Conservation (phyloP, 495 filamentous ascomycete genomes). For the Massariosphaeria phaeospora region DNA sequence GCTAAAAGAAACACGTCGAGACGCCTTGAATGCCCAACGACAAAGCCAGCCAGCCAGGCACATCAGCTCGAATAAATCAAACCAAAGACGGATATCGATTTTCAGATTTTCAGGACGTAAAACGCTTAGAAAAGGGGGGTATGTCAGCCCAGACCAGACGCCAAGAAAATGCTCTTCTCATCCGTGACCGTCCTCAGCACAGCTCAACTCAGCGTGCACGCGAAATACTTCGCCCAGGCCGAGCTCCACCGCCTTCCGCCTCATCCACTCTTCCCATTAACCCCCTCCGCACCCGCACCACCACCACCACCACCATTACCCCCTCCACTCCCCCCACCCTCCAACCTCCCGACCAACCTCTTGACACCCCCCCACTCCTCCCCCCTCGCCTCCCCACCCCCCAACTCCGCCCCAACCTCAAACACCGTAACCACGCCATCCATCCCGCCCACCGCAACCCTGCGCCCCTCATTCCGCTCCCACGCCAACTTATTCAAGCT, state of each 20-base stretch:
- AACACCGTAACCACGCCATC: slow-evolving; percentile 88
- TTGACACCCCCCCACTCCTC: slow-evolving; percentile 93
- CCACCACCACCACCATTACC: too few relatives aligned
- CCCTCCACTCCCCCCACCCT: slow-evolving; percentile 33
- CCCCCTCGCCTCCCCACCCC: slow-evolving; percentile 70
- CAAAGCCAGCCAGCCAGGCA: too few relatives aligned
- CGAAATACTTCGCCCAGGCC: not conserved
- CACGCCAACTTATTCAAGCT: slow-evolving; percentile 90
- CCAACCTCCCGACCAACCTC: slow-evolving; percentile 69
- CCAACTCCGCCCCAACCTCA: slow-evolving; percentile 81
- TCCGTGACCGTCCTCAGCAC: not conserved
- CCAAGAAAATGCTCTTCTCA: slow-evolving; percentile 1
- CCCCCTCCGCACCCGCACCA: not conserved
- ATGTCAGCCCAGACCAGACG: slow-evolving; percentile 2
- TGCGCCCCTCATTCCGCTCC: slow-evolving; percentile 82
- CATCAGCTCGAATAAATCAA: too few relatives aligned
- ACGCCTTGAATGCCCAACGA: too few relatives aligned
- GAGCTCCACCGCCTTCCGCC: not conserved
- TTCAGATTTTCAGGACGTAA: too few relatives aligned
- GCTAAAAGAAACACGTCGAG: too few relatives aligned
- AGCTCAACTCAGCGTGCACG: not conserved
- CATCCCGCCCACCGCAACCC: slow-evolving; percentile 80
- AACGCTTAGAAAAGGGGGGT: too few relatives aligned
- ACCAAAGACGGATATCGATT: not conserved
- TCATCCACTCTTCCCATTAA: not conserved